Base-by-base conservation (phyloP, 164 flowering plant species). In the Macadamia tetraphylla region DNA sequence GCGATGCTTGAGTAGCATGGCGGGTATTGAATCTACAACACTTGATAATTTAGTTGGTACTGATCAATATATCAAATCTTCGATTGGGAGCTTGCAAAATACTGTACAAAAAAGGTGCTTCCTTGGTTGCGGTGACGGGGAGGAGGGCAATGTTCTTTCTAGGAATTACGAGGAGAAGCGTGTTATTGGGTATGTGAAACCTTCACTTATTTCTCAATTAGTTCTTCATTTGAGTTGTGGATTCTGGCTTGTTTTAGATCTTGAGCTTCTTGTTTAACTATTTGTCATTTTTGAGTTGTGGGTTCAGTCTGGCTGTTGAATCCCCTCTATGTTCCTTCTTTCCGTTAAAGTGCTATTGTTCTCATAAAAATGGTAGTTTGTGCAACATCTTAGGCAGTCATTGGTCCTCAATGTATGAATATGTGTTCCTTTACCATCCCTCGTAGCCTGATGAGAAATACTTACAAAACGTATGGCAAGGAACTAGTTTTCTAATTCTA, bases 81-180 rank as follows among this genome's bases (percentile, higher is more conserved):
- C 68, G 2, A 53, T 57, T 14, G 62, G 75, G 0, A 64, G 52
- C 14, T 29, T 55, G 29, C 51, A 17, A 52, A 49, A 60, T 65
- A 65, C 64, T 67, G 42, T 77, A 18, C 94, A 87, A 57, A 81
- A 55, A 66, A 84, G 98, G 81, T 60, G 66, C 0, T 92, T 92
- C 81, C 82, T 92, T 67, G 91, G 98, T 11, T 84, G 86, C 61
- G 88, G 88, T 13, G 96, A 90, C 70, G 98, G 96, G 10, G 92
- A 85, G 51, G 88, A 92, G 65, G 94, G 86, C 11, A 76, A 69
- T 67, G 79, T 80, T 60, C 75, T 92, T 15, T 82, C 96, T 3
- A 90, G 84, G 74, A 81, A 81, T 3, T 80, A 90, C 61, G 92
- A 92, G 77, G 98, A 92, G 73, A 85, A 74, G 71, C 86, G 83